Base-by-base conservation (phyloP, 2,329 filamentous ascomycete genomes). In the Calcarisporium arbuscula region DNA sequence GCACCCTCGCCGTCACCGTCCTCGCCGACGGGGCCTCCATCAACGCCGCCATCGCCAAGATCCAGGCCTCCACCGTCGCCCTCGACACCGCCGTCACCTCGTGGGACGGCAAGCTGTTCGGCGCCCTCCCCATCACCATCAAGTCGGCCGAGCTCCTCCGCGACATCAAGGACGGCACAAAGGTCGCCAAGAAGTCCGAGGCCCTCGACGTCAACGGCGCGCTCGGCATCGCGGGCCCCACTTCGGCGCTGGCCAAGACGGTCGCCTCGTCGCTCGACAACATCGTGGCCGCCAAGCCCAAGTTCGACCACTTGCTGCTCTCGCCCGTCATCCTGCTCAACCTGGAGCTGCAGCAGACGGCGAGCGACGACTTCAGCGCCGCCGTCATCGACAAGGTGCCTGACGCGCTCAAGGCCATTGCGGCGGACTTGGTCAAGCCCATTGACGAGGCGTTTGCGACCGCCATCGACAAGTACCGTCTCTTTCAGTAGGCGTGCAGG, bases 241-340 rank as follows among this genome's bases (percentile, higher is more conserved):
- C 64, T 5, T 36, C 44, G 4, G 41, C 51, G 7, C 57, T 71
- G 18, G 51, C 56, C 28, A 35, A 29, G 9, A 48, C 50, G n/a
- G 62, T 68, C 40, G 57, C 64, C 42, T 34, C 44, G 20, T 61
- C 62, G 5, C 53, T 69, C 19, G 43, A 48, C 7, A 52, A 53
- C n/a, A 47, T 70, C 16, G 51, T 67, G 38, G 45, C 38, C 9
- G 47, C 56, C 19, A 67, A 68, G 50, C 54, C 49, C 15, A 62
- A 65, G 41, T 72, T 72, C 38, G 60, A 68, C 42, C 50, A 51
- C 25, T 46, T 68, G 6, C 34, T 65, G 2, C 42, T 71, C 22
- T 57, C 52, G 30, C 63, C 66, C 0, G 45, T 67, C 22, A 65
- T 72, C 22, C 48, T 67, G 25, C 28, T 64, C 12, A 63, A 61